These are phyloP conservation scores for Aspergillus sp. DNA, from an alignment of 2,329 filamentous ascomycete genomes.

Conservation along the genomic window DNA sequence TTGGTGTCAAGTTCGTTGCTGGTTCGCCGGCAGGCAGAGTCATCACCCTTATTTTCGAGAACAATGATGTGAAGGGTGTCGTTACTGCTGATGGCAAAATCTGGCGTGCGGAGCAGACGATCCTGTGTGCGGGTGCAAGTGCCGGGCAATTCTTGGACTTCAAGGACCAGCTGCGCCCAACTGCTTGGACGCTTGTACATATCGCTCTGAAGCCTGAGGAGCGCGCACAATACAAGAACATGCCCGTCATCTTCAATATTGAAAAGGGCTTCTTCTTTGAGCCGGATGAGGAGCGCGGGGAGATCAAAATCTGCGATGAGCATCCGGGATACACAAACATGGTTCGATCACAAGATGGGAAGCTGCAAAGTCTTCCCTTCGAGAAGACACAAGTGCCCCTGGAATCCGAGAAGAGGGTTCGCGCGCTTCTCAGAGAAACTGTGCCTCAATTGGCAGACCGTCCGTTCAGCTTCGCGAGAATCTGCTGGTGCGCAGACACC, in stretches of 20 bases:
- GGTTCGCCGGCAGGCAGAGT: slow-evolving; percentile 43
- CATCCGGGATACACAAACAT: slow-evolving; percentile 59
- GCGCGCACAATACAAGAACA: slow-evolving; percentile 44
- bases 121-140: slow-evolving; percentile 49
- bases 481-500: slow-evolving; percentile 62
- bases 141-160: slow-evolving; percentile 48
- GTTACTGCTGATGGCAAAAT: slow-evolving; percentile 40
- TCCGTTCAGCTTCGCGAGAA: slow-evolving; percentile 53
- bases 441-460: slow-evolving; percentile 56
- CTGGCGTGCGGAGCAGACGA: slow-evolving; percentile 42
- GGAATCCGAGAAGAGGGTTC: slow-evolving; percentile 50
- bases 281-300: slow-evolving; percentile 43
- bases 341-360: slow-evolving; percentile 29
- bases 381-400: slow-evolving; percentile 48
- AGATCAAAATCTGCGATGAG: slow-evolving; percentile 51
- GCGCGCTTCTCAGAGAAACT: slow-evolving; percentile 53
- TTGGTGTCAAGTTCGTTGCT: slow-evolving; percentile 52
- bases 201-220: slow-evolving; percentile 48
- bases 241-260: slow-evolving; percentile 50
- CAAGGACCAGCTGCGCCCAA: slow-evolving; percentile 47
- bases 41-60: slow-evolving; percentile 37
- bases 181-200: slow-evolving; percentile 52
- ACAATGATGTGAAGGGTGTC: slow-evolving; percentile 43
- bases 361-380: slow-evolving; percentile 42
- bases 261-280: slow-evolving; percentile 55